phyloP scores from a whole-genome alignment of 768 basidiomycete species.

The Leccinum truebloodii region DNA sequence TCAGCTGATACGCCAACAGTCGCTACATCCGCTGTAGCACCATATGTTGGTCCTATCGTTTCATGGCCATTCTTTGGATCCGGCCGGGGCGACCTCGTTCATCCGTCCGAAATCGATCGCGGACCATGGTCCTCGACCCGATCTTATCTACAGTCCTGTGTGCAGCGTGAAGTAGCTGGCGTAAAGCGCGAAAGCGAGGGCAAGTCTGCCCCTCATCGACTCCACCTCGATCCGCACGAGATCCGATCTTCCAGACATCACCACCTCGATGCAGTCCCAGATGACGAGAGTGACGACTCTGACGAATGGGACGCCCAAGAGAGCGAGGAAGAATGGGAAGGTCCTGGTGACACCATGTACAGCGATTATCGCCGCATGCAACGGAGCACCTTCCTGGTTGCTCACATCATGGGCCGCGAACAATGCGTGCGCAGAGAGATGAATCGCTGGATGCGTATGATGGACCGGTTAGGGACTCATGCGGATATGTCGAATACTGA shows the following conservation, averaged over 20 bases:
- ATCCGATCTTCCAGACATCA: constrained; percentile 72
- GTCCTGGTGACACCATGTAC: constrained; percentile 74
- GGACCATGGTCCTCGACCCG: constrained; percentile 70
- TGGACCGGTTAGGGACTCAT: constrained; percentile 54
- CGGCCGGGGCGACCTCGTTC: constrained; percentile 69
- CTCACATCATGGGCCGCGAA: constrained; percentile 67
- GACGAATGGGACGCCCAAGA: constrained; percentile 81
- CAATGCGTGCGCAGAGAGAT: constrained; percentile 67
- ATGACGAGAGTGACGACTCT: constrained; percentile 72
- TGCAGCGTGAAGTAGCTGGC: constrained; percentile 53
- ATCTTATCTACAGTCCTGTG: constrained; percentile 66
- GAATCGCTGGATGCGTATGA: constrained; percentile 65
- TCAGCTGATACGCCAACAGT: constrained; percentile 7
- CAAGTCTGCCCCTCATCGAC: constrained; percentile 67
- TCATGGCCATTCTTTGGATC: constrained; percentile 93
- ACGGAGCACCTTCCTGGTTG: constrained; percentile 73
- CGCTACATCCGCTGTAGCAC: not conserved
- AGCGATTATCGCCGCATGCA: constrained; percentile 82
- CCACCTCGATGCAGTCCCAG: constrained; percentile 63
- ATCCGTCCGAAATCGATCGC: constrained; percentile 72
- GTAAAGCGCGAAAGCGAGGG: constrained; percentile 80
- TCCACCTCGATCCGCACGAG: constrained; percentile 82
- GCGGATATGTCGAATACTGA: constrained; percentile 40
- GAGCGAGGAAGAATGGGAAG: constrained; percentile 70
- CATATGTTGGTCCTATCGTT: constrained; percentile 64